phyloP scores from a whole-genome alignment of 2,329 filamentous ascomycete species.

The Epichloe brachyelytri region DNA sequence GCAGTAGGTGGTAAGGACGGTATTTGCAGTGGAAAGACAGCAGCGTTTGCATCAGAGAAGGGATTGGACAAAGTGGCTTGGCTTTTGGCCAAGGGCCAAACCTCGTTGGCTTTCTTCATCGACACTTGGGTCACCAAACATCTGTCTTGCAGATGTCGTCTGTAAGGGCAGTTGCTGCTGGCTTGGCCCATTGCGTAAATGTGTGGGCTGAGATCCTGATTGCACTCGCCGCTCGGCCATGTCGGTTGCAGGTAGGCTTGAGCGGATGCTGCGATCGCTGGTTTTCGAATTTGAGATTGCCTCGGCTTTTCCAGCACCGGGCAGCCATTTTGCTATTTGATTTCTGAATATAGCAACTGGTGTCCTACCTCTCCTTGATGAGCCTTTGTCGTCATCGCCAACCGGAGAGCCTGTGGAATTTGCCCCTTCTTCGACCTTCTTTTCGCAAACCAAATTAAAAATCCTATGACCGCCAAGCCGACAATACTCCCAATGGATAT shows the following conservation, averaged over 20 bases:
- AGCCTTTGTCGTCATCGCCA: constrained; percentile 18
- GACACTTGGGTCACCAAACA: neutral
- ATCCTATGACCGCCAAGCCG: constrained; percentile 26
- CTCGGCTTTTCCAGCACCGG: constrained; percentile 15
- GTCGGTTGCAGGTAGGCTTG: neutral
- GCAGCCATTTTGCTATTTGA: neutral
- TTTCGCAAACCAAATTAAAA: constrained; percentile 39
- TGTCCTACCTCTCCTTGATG: constrained; percentile 11
- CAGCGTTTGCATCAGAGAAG: constrained; percentile 37
- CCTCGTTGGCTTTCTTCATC: neutral
- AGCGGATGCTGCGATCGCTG: neutral
- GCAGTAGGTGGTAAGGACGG: constrained; percentile 4
- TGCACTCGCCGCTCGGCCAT: neutral
- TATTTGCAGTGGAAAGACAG: constrained; percentile 12
- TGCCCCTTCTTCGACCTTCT: constrained; percentile 16
- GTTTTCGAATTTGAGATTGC: constrained; percentile 8
- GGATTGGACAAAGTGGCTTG: constrained; percentile 19
- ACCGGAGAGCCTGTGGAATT: neutral
- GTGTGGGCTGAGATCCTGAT: neutral
- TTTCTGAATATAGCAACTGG: neutral
- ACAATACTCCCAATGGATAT: constrained; percentile 38
- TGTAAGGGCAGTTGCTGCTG: neutral
- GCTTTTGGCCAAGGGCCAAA: neutral
- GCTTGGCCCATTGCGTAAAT: neutral
- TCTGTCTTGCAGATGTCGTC: neutral